Base-by-base conservation (phyloP, 371 early-diverging fungal species). In the Zopfochytrium polystomum region DNA sequence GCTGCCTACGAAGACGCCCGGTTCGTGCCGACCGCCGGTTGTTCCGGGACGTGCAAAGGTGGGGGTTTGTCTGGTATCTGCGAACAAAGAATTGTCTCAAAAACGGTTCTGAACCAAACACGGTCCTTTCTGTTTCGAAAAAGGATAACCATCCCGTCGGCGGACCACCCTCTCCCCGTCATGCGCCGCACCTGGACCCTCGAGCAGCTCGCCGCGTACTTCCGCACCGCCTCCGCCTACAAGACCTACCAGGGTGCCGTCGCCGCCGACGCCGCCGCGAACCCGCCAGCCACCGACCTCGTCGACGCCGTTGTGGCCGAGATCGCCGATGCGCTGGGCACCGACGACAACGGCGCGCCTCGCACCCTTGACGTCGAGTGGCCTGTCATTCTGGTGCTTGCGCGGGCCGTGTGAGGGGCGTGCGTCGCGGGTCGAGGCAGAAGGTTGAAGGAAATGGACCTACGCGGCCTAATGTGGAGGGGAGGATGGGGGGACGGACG, bases 101-200 rank as follows among this genome's bases (percentile, higher is more conserved):
- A n/a, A n/a, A n/a, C n/a, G n/a, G n/a, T n/a, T n/a, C n/a, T n/a
- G n/a, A n/a, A n/a, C n/a, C n/a, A n/a, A n/a, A n/a, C n/a, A n/a
- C n/a, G n/a, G n/a, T n/a, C n/a, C n/a, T n/a, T n/a, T n/a, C n/a
- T n/a, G n/a, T n/a, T n/a, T n/a, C n/a, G n/a, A n/a, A n/a, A n/a
- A n/a, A n/a, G n/a, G n/a, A n/a, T n/a, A n/a, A n/a, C n/a, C n/a
- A n/a, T 38, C 7, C 38, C 38, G 38, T 7, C 7, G 7, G 38
- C 38, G 7, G 38, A 11, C 38, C 38, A 38, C 38, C 38, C 38
- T 7, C 11, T 11, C 18, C 11, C 38, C 7, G 11, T 7, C 38
- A 38, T 38, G 38, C 38, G 38, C 38, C 38, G 38, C 38, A 38
- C 38, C 38, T 38, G 18, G 11, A 38, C 38, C 38, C 38, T 38